Evolutionary conservation across 2,329 filamentous ascomycete genomes (phyloP).

Genomic region (Mollisiaceae sp.): DNA sequence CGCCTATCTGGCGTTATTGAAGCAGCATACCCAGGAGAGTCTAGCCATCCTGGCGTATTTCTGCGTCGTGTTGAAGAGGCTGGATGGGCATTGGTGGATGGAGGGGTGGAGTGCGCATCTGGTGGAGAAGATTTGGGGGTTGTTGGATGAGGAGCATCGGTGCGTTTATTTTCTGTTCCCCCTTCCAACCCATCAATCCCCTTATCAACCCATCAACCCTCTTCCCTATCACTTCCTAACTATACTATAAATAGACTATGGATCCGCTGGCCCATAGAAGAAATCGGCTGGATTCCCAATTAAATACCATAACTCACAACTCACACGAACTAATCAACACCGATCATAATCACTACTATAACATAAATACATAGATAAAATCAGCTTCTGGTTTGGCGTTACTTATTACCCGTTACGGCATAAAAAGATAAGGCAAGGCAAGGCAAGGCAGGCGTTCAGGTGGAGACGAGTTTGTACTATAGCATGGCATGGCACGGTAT

Average conservation of each 20-base stretch:
- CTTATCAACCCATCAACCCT: too few relatives aligned
- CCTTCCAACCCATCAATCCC: background rate
- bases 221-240: too few relatives aligned
- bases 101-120: constrained; percentile 46
- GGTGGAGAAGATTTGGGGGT: constrained; percentile 41
- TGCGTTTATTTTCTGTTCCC: background rate
- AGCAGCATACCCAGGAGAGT: constrained; percentile 42
- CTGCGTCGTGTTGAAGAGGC: constrained; percentile 43
- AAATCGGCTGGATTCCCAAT: constrained; percentile 11
- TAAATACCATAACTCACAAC: too few relatives aligned
- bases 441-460: too few relatives aligned
- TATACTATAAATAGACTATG: background rate
- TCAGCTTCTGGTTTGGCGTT: too few relatives aligned
- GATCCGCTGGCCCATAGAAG: constrained; percentile 7
- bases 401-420: too few relatives aligned
- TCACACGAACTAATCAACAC: too few relatives aligned
- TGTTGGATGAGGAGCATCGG: constrained; percentile 46
- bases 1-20: constrained; percentile 46
- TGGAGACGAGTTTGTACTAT: too few relatives aligned
- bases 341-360: too few relatives aligned
- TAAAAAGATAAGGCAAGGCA: too few relatives aligned
- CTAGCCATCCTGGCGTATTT: constrained; percentile 46
- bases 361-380: too few relatives aligned
- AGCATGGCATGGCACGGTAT: too few relatives aligned
- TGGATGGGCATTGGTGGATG: constrained; percentile 47